Evolutionary conservation across 345 rosid genomes (phyloP).

Genomic region (Anacardium occidentale): DNA sequence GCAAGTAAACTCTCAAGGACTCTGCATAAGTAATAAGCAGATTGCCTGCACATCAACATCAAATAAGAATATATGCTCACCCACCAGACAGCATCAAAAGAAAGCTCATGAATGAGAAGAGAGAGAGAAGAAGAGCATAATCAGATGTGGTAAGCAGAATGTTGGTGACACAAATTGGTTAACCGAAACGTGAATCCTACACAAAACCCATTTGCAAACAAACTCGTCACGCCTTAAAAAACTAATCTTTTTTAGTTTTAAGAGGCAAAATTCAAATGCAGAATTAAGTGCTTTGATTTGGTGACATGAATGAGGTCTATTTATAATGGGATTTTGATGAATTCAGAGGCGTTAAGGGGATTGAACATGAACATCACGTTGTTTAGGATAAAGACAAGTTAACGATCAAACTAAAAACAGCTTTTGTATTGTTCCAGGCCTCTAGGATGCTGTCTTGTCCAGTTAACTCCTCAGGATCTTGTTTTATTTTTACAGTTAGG

Average conservation of each 20-base stretch:
- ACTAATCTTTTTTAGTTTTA: too few relatives aligned
- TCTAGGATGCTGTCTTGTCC: neutral
- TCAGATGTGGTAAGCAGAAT: slow-evolving; percentile 31
- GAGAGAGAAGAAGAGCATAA: slow-evolving; percentile 14
- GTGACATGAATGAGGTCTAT: neutral
- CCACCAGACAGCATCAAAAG: slow-evolving; percentile 12
- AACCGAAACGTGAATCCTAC: slow-evolving; percentile 43
- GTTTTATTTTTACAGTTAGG: neutral
- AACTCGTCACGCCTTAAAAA: neutral
- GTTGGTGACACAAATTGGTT: slow-evolving; percentile 19
- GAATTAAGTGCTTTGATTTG: neutral
- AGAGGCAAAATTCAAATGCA: neutral
- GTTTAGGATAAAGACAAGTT: slow-evolving; percentile 28
- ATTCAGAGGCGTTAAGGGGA: too few relatives aligned
- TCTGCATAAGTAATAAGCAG: neutral
- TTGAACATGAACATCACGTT: neutral
- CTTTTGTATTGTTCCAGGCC: neutral
- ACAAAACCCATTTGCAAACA: slow-evolving; percentile 30
- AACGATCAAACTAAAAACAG: slow-evolving; percentile 22
- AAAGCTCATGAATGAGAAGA: slow-evolving; percentile 3
- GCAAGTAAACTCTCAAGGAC: neutral
- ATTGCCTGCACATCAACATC: neutral
- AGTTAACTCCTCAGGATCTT: too few relatives aligned
- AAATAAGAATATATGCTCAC: slow-evolving; percentile 22
- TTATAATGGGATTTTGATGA: neutral